Evolutionary conservation across 2,329 filamentous ascomycete genomes (phyloP).

Genomic region (Microdochium nivale): DNA sequence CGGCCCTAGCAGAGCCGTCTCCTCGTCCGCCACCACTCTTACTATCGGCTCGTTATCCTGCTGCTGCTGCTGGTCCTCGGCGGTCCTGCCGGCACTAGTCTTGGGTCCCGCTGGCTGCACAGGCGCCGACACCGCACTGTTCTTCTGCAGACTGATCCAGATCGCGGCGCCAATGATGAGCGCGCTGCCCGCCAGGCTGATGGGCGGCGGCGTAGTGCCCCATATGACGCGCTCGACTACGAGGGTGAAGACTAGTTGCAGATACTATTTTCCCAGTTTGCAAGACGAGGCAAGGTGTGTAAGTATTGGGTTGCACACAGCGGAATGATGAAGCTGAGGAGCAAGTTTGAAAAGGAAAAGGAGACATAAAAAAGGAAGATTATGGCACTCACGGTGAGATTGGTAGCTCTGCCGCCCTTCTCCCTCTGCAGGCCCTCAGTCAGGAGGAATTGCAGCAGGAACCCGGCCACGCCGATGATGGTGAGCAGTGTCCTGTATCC

Average conservation of each 20-base stretch:
- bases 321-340: too few species aligned
- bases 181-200: constrained; percentile 28
- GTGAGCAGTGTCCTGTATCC: constrained; percentile 45
- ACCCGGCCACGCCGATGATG: constrained; percentile 59
- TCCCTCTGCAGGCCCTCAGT: constrained; percentile 66
- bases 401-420: constrained; percentile 34
- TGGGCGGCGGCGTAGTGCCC: constrained; percentile 28
- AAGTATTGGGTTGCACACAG: too few species aligned
- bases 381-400: constrained; percentile 20
- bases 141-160: constrained; percentile 33
- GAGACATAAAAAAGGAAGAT: background rate
- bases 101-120: constrained; percentile 10
- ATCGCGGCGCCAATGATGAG: constrained; percentile 32
- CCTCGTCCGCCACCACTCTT: background rate
- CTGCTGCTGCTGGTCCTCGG: background rate
- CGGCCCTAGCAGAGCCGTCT: background rate
- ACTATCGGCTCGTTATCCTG: too few species aligned
- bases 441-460: constrained; percentile 70
- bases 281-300: too few species aligned
- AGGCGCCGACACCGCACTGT: constrained; percentile 14
- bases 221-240: constrained; percentile 31
- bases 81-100: background rate
- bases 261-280: constrained; percentile 15
- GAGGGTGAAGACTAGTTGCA: constrained; percentile 24
- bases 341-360: background rate